phyloP scores from a whole-genome alignment of 2,329 filamentous ascomycete species.

The Chrysosporium queenslandicum region DNA sequence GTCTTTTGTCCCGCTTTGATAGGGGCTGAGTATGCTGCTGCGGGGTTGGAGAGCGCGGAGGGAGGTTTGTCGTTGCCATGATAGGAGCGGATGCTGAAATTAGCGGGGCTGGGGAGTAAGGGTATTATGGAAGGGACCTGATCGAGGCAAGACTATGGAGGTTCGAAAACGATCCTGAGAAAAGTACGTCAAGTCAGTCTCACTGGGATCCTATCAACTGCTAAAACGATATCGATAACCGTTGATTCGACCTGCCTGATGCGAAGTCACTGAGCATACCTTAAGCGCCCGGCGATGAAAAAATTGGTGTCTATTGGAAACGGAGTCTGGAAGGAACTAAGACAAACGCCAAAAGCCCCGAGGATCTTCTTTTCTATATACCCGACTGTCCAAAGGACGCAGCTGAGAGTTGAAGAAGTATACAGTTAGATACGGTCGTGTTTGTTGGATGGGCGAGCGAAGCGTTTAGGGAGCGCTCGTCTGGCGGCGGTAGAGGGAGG shows the following conservation, averaged over 20 bases:
- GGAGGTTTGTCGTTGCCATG: conserved; percentile 7
- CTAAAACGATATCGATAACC: too few species aligned
- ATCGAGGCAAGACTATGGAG: too few species aligned
- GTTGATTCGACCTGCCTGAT: too few species aligned
- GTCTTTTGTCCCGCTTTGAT: conserved; percentile 84
- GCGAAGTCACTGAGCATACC: too few species aligned
- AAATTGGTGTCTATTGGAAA: too few species aligned
- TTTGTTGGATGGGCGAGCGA: background rate
- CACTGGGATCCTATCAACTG: too few species aligned
- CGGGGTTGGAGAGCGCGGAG: conserved; percentile 12
- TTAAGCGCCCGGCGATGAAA: too few species aligned
- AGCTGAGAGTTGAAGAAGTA: background rate
- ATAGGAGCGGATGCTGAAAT: background rate
- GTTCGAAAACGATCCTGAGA: too few species aligned
- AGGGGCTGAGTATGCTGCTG: conserved; percentile 26
- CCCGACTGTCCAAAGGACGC: background rate
- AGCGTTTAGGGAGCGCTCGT: background rate
- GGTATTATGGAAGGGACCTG: background rate
- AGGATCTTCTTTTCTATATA: too few species aligned
- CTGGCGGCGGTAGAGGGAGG: background rate
- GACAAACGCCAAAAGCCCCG: too few species aligned
- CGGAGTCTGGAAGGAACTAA: too few species aligned
- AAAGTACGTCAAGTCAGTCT: too few species aligned
- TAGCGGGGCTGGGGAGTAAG: background rate
- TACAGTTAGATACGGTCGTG: background rate